A percentile compares a stretch with the other conserved stretches of the same genome.
Conservation (phyloP, 352 stramenopile species). For the Globisporangium mamillatum region DNA sequence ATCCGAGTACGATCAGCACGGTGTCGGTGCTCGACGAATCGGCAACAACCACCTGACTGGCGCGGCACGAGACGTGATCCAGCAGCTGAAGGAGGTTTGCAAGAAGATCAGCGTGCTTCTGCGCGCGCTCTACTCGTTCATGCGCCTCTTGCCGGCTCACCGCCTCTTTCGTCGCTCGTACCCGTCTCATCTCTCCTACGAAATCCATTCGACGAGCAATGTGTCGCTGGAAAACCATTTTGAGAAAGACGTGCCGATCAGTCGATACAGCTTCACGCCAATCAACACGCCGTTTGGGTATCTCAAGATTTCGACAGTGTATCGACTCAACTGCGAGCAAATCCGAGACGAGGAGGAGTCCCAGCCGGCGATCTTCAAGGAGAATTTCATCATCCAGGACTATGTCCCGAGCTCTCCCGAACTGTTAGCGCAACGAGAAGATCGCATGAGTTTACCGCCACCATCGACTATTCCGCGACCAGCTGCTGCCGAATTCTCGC, state of each 20-base stretch:
- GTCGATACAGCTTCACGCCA: constrained; percentile 70
- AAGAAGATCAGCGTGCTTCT: constrained; percentile 77
- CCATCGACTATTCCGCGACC: constrained; percentile 11
- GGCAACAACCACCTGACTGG: constrained; percentile 18
- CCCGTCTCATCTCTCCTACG: constrained; percentile 59
- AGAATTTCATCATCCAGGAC: constrained; percentile 85
- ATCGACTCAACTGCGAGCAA: constrained; percentile 58
- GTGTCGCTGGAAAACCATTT: constrained; percentile 26
- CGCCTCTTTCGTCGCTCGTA: constrained; percentile 67
- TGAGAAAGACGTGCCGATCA: constrained; percentile 42
- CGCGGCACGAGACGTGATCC: constrained; percentile 64
- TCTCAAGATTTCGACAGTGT: constrained; percentile 62
- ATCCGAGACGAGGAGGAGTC: constrained; percentile 33
- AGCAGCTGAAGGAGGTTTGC: constrained; percentile 77
- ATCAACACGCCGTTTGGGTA: constrained; percentile 78
- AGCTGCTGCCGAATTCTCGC: constrained; percentile 15
- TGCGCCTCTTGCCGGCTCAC: constrained; percentile 70
- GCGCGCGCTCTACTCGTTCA: constrained; percentile 71
- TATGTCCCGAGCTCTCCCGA: constrained; percentile 76
- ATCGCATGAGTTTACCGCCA: constrained; percentile 6
- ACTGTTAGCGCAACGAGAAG: constrained; percentile 17
- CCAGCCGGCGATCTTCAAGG: constrained; percentile 54
- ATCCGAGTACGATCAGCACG: constrained; percentile 21
- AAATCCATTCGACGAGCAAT: constrained; percentile 37
- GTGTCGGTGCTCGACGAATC: not conserved